phyloP scores from a whole-genome alignment of 2,329 filamentous ascomycete genomes.

The Colletotrichum musae region DNA sequence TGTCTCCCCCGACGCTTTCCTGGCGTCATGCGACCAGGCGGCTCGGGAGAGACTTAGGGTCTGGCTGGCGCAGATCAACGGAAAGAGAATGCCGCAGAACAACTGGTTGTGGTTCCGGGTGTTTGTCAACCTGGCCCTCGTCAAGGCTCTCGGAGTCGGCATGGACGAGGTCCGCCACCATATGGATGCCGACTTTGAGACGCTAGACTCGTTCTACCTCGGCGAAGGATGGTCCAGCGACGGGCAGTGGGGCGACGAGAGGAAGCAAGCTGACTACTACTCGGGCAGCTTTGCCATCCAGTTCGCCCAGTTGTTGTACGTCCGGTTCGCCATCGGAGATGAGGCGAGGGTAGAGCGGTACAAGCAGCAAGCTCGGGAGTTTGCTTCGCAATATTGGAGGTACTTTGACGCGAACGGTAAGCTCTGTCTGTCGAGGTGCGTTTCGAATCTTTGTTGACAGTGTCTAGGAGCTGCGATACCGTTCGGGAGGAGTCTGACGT shows the following conservation, averaged over 20 bases:
- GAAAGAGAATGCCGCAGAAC: conserved; percentile 55
- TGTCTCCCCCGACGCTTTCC: conserved; percentile 53
- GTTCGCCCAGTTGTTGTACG: conserved; percentile 59
- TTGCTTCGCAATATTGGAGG: conserved; percentile 55
- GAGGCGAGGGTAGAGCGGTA: conserved; percentile 52
- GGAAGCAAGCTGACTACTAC: conserved; percentile 60
- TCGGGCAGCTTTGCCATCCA: conserved; percentile 63
- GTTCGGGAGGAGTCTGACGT: conserved; percentile 61
- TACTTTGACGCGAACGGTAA: conserved; percentile 58
- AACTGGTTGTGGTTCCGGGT: conserved; percentile 64
- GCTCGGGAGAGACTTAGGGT: conserved; percentile 48
- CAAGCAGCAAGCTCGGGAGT: conserved; percentile 52
- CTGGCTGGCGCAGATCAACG: conserved; percentile 58
- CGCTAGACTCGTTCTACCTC: conserved; percentile 57
- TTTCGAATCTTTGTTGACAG: not conserved
- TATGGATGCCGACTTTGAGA: conserved; percentile 54
- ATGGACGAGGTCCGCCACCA: conserved; percentile 47
- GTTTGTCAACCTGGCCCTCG: conserved; percentile 58
- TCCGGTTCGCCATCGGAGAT: conserved; percentile 54
- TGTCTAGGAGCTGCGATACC: conserved; percentile 59
- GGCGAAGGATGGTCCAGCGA: conserved; percentile 59
- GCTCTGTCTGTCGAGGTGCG: not conserved
- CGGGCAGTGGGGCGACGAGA: conserved; percentile 53
- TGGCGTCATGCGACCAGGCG: conserved; percentile 42
- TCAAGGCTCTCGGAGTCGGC: conserved; percentile 52